Conservation (phyloP, 495 filamentous ascomycete genomes). For the Bryoglossum gracile region DNA sequence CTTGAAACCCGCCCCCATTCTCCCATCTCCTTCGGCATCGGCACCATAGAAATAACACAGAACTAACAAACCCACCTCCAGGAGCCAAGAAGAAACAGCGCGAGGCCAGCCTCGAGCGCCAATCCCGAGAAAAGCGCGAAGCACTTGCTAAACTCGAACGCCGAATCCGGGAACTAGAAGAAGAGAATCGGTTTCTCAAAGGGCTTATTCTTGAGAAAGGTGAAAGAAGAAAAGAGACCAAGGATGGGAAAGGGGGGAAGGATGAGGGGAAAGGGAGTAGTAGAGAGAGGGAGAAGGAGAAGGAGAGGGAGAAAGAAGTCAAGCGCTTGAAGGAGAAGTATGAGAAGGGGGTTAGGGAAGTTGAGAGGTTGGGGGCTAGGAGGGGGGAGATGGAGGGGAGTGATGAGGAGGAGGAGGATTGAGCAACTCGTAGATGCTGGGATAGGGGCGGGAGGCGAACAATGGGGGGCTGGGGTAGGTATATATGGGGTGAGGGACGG, state of each 20-base stretch:
- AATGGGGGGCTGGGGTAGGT: too few species aligned
- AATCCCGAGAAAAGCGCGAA: constrained; percentile 77
- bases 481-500: too few species aligned
- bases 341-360: background rate
- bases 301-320: background rate
- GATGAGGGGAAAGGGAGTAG: constrained; percentile 3
- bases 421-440: background rate
- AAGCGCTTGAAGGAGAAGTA: background rate
- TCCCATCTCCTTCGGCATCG: too few species aligned
- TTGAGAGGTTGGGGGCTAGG: background rate
- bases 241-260: background rate
- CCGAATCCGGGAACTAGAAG: constrained; percentile 76
- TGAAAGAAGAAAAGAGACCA: background rate
- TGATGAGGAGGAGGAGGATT: background rate
- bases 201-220: constrained; percentile 87
- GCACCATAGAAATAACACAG: too few species aligned
- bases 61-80: too few species aligned
- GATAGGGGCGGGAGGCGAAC: background rate
- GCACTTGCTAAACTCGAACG: constrained; percentile 66
- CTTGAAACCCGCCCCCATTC: too few species aligned
- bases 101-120: constrained; percentile 81
- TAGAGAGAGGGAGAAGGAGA: constrained; percentile 1
- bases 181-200: constrained; percentile 94
- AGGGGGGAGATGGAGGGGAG: background rate
- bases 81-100: constrained; percentile 99